Evolutionary conservation across 352 stramenopile genomes (phyloP).

Genomic region (Globisporangium takayamanum): DNA sequence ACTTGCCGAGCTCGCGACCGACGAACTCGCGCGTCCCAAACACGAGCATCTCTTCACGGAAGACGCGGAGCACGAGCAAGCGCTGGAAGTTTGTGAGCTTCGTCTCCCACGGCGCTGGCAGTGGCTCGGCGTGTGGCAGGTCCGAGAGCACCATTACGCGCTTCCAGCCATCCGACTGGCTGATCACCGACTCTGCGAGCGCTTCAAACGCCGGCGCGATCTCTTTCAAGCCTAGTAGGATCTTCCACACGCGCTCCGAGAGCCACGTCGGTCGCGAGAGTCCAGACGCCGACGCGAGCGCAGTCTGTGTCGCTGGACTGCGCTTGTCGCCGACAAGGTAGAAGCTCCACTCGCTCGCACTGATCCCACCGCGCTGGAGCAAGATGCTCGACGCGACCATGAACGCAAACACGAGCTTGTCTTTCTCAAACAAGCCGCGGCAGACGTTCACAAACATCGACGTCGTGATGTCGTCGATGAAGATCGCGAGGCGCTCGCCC

Average conservation of each 20-base stretch:
- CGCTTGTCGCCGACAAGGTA: slow-evolving; percentile 87
- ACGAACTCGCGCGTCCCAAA: slow-evolving; percentile 88
- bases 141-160: slow-evolving; percentile 69
- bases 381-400: slow-evolving; percentile 90
- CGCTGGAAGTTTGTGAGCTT: slow-evolving; percentile 85
- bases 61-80: slow-evolving; percentile 85
- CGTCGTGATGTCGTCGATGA: slow-evolving; percentile 89
- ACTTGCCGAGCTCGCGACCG: slow-evolving; percentile 54
- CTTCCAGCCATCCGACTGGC: slow-evolving; percentile 61
- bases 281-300: slow-evolving; percentile 24
- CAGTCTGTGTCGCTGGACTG: slow-evolving; percentile 39
- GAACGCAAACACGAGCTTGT: slow-evolving; percentile 94
- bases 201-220: slow-evolving; percentile 47
- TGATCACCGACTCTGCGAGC: slow-evolving; percentile 39
- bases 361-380: slow-evolving; percentile 67
- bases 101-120: slow-evolving; percentile 69
- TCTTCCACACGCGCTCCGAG: slow-evolving; percentile 76
- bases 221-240: slow-evolving; percentile 57
- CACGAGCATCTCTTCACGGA: slow-evolving; percentile 88
- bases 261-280: slow-evolving; percentile 52
- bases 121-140: slow-evolving; percentile 55
- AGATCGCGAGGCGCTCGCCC: slow-evolving; percentile 75
- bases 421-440: slow-evolving; percentile 91
- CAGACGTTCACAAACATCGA: slow-evolving; percentile 94
- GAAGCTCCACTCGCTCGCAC: slow-evolving; percentile 75